Evolutionary conservation across 169 alveolate species (phyloP).

Genomic region (Cryptosporidium andersoni): DNA sequence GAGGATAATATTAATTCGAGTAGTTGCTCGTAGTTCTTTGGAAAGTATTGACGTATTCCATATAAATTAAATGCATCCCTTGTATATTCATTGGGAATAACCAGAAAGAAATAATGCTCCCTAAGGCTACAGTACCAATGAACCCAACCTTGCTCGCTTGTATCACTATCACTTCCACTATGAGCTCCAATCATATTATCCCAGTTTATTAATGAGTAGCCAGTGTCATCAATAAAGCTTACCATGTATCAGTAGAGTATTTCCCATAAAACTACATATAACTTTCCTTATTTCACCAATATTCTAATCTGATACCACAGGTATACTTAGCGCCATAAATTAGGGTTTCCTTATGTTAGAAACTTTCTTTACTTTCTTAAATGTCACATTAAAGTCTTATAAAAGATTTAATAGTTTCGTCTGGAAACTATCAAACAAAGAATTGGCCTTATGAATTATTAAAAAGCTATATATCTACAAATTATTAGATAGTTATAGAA

Average conservation of each 20-base stretch:
- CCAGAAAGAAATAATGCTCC: constrained; percentile 69
- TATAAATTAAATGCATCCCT: constrained; percentile 79
- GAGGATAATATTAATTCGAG: constrained; percentile 72
- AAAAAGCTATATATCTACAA: too few species aligned
- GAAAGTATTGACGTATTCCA: constrained; percentile 76
- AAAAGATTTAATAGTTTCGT: too few species aligned
- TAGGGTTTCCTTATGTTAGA: neutral
- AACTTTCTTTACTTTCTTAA: neutral
- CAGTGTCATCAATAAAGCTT: constrained; percentile 60
- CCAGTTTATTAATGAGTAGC: constrained; percentile 44
- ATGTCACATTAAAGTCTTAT: too few species aligned
- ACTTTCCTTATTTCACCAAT: neutral
- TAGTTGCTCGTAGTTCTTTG: constrained; percentile 65
- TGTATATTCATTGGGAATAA: constrained; percentile 70
- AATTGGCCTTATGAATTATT: too few species aligned
- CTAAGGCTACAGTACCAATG: constrained; percentile 71
- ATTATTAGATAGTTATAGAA: too few species aligned
- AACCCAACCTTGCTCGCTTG: constrained; percentile 71
- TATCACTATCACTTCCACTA: constrained; percentile 42
- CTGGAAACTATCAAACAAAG: too few species aligned
- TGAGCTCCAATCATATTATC: constrained; percentile 44
- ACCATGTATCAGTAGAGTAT: constrained; percentile 16
- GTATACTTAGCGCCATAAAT: neutral
- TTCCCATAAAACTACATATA: neutral
- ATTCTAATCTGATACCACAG: neutral